phyloP scores from a whole-genome alignment of 202 grass and related monocot genomes.

The Saccharum hybrid region DNA sequence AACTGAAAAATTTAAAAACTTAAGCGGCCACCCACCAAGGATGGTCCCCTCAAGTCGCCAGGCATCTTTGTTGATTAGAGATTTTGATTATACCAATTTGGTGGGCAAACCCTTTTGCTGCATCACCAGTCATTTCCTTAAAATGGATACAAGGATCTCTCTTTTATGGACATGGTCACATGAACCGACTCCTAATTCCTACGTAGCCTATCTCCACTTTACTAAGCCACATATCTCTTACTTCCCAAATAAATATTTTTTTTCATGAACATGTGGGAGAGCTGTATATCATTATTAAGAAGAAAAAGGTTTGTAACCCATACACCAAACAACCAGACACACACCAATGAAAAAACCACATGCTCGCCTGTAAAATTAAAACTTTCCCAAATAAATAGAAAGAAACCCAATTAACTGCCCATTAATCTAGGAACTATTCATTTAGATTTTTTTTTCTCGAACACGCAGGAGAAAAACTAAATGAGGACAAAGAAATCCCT shows the following conservation, averaged over 20 bases:
- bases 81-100: background rate
- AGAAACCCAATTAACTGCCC: background rate
- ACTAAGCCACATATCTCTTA: conserved; percentile 9
- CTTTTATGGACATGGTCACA: background rate
- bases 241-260: background rate
- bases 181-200: background rate
- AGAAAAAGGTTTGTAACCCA: too few species aligned
- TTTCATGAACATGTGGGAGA: too few species aligned
- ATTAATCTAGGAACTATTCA: background rate
- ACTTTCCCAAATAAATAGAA: background rate
- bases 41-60: background rate
- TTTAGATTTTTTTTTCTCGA: background rate
- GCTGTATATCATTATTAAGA: too few species aligned
- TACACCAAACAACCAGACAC: too few species aligned
- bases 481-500: background rate
- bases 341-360: too few species aligned
- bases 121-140: background rate
- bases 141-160: background rate
- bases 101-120: background rate
- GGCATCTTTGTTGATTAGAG: background rate
- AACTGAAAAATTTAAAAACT: conserved; percentile 6
- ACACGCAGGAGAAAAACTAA: background rate
- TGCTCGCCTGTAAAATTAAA: too few species aligned
- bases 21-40: background rate
- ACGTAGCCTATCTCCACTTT: background rate